Evolutionary conservation across 768 basidiomycete genomes (phyloP).

Genomic region (Clitopilus passeckerianus): DNA sequence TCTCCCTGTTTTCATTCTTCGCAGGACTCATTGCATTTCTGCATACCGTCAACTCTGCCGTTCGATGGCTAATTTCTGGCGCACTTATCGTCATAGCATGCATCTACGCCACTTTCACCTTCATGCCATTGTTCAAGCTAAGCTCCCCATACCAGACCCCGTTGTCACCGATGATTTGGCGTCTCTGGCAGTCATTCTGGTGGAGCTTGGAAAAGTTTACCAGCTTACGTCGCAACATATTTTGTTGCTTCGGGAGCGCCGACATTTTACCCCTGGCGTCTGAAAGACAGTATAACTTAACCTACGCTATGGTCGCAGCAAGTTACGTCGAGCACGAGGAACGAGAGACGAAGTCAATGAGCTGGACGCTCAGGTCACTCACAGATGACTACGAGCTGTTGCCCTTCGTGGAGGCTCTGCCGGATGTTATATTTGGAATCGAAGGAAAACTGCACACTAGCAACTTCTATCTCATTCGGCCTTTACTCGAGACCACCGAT

Average conservation of each 20-base stretch:
- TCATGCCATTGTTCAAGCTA: constrained; percentile 25
- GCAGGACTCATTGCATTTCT: neutral
- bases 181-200: constrained; percentile 8
- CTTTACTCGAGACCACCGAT: neutral
- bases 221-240: constrained; percentile 16
- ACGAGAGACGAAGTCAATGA: constrained; percentile 29
- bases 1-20: neutral
- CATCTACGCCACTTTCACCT: constrained; percentile 24
- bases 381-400: constrained; percentile 26
- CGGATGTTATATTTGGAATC: neutral
- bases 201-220: neutral
- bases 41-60: neutral
- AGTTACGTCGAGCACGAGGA: constrained; percentile 12
- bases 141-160: constrained; percentile 32
- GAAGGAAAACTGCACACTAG: neutral
- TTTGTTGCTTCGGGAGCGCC: constrained; percentile 20
- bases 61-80: neutral
- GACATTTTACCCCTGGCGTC: neutral
- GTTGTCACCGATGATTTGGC: constrained; percentile 24
- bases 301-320: neutral
- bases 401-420: constrained; percentile 23
- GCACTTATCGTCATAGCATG: constrained; percentile 1
- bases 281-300: neutral
- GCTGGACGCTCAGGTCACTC: constrained; percentile 27
- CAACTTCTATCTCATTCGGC: neutral